Conservation (phyloP, 2,329 filamentous ascomycete genomes). For the Alternaria alternata region DNA sequence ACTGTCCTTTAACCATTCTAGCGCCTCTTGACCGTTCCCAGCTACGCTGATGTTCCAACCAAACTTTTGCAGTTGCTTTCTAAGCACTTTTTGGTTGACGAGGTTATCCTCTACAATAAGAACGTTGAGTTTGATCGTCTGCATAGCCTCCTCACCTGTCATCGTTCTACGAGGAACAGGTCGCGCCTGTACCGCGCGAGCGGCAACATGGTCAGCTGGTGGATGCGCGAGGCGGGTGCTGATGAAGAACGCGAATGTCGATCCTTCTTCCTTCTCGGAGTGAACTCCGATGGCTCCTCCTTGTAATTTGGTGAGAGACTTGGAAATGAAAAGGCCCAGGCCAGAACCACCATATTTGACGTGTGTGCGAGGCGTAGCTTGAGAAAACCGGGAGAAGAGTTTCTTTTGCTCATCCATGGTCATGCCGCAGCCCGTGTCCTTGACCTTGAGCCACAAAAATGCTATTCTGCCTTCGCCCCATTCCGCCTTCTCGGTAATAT, state of each 20-base stretch:
- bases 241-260: constrained; percentile 55
- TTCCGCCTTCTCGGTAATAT: constrained; percentile 24
- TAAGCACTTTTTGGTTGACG: constrained; percentile 53
- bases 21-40: constrained; percentile 50
- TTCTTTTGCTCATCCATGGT: constrained; percentile 47
- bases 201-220: constrained; percentile 12
- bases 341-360: constrained; percentile 54
- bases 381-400: constrained; percentile 42
- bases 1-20: constrained; percentile 46
- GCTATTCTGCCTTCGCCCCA: constrained; percentile 47
- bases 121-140: constrained; percentile 29
- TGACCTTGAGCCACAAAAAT: constrained; percentile 48
- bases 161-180: constrained; percentile 16
- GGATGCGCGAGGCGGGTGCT: constrained; percentile 29
- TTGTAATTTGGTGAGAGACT: constrained; percentile 40
- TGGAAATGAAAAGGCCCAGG: constrained; percentile 55
- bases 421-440: constrained; percentile 53
- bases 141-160: constrained; percentile 35
- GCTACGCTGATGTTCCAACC: constrained; percentile 50
- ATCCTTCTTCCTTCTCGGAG: constrained; percentile 44
- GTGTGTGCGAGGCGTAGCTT: constrained; percentile 43
- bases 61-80: constrained; percentile 49
- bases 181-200: constrained; percentile 5
- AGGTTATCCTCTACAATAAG: constrained; percentile 52
- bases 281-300: constrained; percentile 55